Evolutionary conservation across 1,284 basidiomycete species (phyloP).

Genomic region (Malassezia nana): DNA sequence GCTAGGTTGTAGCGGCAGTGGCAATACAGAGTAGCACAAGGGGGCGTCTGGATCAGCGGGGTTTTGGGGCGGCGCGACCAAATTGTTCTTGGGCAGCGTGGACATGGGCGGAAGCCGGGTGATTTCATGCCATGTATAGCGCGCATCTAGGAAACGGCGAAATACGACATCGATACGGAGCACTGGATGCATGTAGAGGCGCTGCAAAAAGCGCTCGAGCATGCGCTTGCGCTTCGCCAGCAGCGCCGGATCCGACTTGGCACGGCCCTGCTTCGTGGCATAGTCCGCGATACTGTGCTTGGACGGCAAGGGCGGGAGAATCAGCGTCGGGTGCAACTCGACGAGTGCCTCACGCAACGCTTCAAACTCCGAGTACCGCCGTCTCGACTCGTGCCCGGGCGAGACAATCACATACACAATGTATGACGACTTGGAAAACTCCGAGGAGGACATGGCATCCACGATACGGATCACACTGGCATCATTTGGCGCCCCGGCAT

Average conservation of each 20-base stretch:
- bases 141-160: conserved; percentile 85
- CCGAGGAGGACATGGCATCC: conserved; percentile 7
- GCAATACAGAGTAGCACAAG: conserved; percentile 69
- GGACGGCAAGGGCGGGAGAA: conserved; percentile 93
- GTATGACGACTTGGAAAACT: conserved; percentile 6
- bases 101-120: conserved; percentile 63
- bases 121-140: conserved; percentile 68
- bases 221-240: conserved; percentile 86
- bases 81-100: conserved; percentile 80
- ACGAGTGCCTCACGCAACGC: conserved; percentile 73
- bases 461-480: not conserved
- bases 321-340: conserved; percentile 85
- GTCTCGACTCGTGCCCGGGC: conserved; percentile 57
- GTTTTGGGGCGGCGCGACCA: conserved; percentile 88
- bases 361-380: conserved; percentile 96
- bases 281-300: conserved; percentile 94
- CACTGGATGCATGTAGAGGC: conserved; percentile 79
- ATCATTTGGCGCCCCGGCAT: not conserved
- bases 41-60: conserved; percentile 70
- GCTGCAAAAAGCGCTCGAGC: conserved; percentile 86
- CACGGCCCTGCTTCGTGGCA: conserved; percentile 90
- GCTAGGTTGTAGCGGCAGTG: conserved; percentile 61
- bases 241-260: conserved; percentile 86
- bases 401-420: conserved; percentile 12
- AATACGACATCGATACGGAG: conserved; percentile 88